These are phyloP conservation scores for Sclerotiophoma versabilis DNA, from an alignment of 2,329 filamentous ascomycete genomes.

Conservation along the genomic window DNA sequence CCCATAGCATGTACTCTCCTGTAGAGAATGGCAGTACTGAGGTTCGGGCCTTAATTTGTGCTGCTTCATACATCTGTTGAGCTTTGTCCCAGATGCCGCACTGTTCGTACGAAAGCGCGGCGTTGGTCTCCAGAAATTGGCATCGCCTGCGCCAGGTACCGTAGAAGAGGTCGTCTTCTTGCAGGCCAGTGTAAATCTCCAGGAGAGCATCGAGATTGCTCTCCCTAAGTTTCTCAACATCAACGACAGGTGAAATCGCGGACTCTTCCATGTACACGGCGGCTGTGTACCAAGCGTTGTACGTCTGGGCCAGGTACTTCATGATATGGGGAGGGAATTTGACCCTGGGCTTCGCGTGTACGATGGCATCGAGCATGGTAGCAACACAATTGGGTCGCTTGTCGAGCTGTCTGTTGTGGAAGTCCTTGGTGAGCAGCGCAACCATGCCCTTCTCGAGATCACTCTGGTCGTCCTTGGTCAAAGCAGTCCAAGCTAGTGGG, in stretches of 20 bases:
- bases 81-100: constrained; percentile 99
- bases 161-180: constrained; percentile 97
- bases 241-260: constrained; percentile 81
- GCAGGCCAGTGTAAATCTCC: constrained; percentile 86
- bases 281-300: constrained; percentile 97
- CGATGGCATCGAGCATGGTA: constrained; percentile 86
- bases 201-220: constrained; percentile 96
- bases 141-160: constrained; percentile 95
- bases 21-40: constrained; percentile 96
- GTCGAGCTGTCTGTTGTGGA: constrained; percentile 91
- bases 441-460: constrained; percentile 93
- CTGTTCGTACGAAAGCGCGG: constrained; percentile 96
- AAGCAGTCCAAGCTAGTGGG: constrained; percentile 90
- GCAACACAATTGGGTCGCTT: constrained; percentile 95
- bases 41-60: constrained; percentile 95
- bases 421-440: constrained; percentile 90
- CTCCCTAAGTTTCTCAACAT: constrained; percentile 84
- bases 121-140: constrained; percentile 97
- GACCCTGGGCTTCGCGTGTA: constrained; percentile 83
- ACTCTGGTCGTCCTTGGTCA: constrained; percentile 83
- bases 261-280: constrained; percentile 88
- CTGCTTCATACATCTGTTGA: constrained; percentile 93
- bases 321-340: constrained; percentile 95
- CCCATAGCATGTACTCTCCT: constrained; percentile 98
- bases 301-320: constrained; percentile 92